Evolutionary conservation across 2,329 filamentous ascomycete species (phyloP).

Genomic region (Colletotrichum gloeosporioides): DNA sequence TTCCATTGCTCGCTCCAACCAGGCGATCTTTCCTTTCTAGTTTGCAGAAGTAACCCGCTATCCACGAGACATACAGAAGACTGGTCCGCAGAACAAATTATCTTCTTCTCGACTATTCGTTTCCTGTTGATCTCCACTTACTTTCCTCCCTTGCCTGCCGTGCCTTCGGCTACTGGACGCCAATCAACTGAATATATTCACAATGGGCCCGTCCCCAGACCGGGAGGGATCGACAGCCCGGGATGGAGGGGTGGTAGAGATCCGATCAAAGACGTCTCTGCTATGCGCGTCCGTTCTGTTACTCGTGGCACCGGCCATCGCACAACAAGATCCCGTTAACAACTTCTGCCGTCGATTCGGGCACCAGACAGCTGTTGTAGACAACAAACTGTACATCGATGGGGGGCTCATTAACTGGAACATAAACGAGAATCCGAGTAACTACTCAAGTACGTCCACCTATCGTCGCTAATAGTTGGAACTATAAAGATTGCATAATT

Average conservation of each 20-base stretch:
- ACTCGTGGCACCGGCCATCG: constrained; percentile 16
- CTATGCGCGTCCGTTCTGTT: background rate
- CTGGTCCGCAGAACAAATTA: background rate
- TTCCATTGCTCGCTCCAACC: background rate
- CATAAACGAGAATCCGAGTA: constrained; percentile 35
- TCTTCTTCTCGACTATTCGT: background rate
- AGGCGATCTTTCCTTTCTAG: background rate
- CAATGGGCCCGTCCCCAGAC: background rate
- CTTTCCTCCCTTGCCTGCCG: background rate
- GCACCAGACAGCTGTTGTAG: constrained; percentile 66
- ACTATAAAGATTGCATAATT: background rate
- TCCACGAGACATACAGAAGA: background rate
- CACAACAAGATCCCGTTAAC: constrained; percentile 54
- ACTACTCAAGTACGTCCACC: constrained; percentile 59
- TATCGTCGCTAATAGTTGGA: background rate
- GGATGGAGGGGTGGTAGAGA: background rate
- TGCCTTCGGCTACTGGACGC: background rate
- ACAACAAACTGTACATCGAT: constrained; percentile 66
- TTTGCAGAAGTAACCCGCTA: background rate
- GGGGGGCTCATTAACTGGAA: constrained; percentile 64
- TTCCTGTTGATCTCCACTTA: background rate
- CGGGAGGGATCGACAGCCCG: background rate
- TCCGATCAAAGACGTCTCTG: background rate
- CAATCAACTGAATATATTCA: background rate
- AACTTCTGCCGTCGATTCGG: constrained; percentile 61